Percentiles rank a stretch among this genome's conserved stretches.
phyloP scores from a whole-genome alignment of 139 green algal species.

The Chlorella sorokiniana region DNA sequence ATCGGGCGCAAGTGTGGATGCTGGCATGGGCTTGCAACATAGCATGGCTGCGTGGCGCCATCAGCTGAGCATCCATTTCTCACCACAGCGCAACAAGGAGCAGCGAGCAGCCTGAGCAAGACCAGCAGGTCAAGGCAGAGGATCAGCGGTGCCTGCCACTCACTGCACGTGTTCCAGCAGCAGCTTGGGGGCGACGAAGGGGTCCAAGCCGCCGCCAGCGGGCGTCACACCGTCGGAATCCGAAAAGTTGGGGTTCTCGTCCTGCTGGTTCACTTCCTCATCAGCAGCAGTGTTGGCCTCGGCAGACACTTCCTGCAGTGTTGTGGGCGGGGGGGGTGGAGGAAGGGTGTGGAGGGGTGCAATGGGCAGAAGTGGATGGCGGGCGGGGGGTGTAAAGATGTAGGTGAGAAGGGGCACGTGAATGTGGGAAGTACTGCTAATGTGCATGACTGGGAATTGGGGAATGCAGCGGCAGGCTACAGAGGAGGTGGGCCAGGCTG shows the following conservation, averaged over 20 bases:
- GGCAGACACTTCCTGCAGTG: slow-evolving; percentile 1
- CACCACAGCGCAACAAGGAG: too few species aligned
- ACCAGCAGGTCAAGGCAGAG: neutral
- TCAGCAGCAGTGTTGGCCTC: neutral
- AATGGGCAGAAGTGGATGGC: neutral
- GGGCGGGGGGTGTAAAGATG: too few species aligned
- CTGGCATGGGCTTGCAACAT: too few species aligned
- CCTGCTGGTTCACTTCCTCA: neutral
- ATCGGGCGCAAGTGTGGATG: too few species aligned
- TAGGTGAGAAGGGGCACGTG: neutral
- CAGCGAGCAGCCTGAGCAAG: neutral
- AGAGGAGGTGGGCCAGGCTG: too few species aligned
- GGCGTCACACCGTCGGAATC: slow-evolving; percentile 4
- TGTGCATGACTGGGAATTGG: neutral
- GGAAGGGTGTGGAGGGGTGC: neutral
- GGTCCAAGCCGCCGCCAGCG: neutral
- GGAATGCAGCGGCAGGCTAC: neutral
- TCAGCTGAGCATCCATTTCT: too few species aligned
- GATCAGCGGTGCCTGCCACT: neutral
- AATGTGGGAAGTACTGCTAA: too few species aligned
- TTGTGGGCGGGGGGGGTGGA: neutral
- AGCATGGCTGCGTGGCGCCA: too few species aligned
- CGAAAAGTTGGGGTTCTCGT: slow-evolving; percentile 17
- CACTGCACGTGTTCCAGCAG: slow-evolving; percentile 18
- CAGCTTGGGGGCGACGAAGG: neutral